phyloP scores from a whole-genome alignment of 2,329 filamentous ascomycete species.

The Alternaria novae-zelandiae region DNA sequence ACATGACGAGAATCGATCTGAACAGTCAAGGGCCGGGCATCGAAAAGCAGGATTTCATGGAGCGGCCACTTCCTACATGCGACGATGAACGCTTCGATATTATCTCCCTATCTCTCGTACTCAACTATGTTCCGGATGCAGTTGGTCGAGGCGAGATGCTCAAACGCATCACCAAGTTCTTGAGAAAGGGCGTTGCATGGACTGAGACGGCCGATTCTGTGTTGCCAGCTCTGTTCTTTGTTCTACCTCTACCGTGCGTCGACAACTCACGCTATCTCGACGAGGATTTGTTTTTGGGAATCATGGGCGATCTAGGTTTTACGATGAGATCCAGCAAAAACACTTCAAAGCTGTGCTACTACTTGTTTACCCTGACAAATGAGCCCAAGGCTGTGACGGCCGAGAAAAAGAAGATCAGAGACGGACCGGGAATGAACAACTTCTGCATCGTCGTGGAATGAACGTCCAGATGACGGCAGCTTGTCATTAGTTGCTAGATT shows the following conservation, averaged over 20 bases:
- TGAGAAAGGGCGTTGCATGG: slow-evolving; percentile 25
- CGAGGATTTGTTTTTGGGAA: slow-evolving; percentile 68
- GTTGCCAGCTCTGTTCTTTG: slow-evolving; percentile 78
- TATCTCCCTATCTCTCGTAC: slow-evolving; percentile 86
- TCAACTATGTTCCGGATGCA: slow-evolving; percentile 91
- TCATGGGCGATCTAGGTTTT: slow-evolving; percentile 83
- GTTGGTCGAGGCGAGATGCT: slow-evolving; percentile 83
- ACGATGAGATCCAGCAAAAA: slow-evolving; percentile 68
- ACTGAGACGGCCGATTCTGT: slow-evolving; percentile 4
- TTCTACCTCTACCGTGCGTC: slow-evolving; percentile 86
- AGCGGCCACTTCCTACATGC: slow-evolving; percentile 72
- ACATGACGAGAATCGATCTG: slow-evolving; percentile 85
- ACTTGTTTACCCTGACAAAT: slow-evolving; percentile 72
- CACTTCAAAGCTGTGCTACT: slow-evolving; percentile 85
- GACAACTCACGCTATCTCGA: slow-evolving; percentile 90
- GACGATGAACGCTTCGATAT: slow-evolving; percentile 78
- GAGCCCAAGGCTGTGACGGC: slow-evolving; percentile 52
- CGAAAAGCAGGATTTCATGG: slow-evolving; percentile 91
- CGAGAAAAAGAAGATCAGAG: slow-evolving; percentile 77
- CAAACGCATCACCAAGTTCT: slow-evolving; percentile 42
- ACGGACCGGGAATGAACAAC: slow-evolving; percentile 83
- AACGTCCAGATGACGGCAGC: neutral
- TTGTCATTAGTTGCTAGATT: neutral
- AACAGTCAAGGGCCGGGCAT: slow-evolving; percentile 86
- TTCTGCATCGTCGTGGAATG: slow-evolving; percentile 76